Evolutionary conservation across 2,329 filamentous ascomycete species (phyloP), one percentile per base, ranked within the genome.

Genomic region (Graphilbum sp.): DNA sequence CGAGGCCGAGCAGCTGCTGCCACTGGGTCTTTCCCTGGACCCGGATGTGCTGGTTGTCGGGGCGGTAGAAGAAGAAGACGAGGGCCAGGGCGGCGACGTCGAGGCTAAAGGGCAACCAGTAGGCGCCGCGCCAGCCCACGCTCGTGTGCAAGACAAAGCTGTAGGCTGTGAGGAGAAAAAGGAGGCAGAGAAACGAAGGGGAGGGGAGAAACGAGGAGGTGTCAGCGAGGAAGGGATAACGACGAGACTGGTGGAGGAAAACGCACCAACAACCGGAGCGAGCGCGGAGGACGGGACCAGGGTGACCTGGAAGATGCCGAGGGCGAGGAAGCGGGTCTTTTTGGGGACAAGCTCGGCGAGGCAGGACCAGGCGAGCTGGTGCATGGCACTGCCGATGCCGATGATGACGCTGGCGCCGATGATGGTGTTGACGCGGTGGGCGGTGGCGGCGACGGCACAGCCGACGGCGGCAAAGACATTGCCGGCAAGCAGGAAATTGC

Each of bases 21-120:
- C 43, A 41, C 29, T 46, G 45, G 3, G 49, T 48, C 45, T 52
- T 49, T 24, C 48, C 47, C 12, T 52, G 47, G 4, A 17, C 36
- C n/a, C 47, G 45, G 25, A 52, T 54, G 48, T 58, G 59, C 35
- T 53, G 52, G 29, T 47, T 47, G 44, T 55, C 57, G 7, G 57
- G 56, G 29, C 52, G 46, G 42, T 59, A 59, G 44, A 58, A 52
- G 23, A 49, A 31, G 7, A 46, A 42, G 4, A 52, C 40, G 29
- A 49, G 35, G 7, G 47, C 3, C 19, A 52, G 47, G 21, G 44
- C 43, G 27, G 45, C 37, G 19, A 36, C 41, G 45, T 50, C 45
- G 37, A 47, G 47, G 29, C 41, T 35, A 29, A 48, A 48, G 27
- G 48, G 38, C 30, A 45, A 47, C 46, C 47, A 49, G 36, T 49